phyloP scores from a whole-genome alignment of 768 basidiomycete species.

The Mycena alexandri region DNA sequence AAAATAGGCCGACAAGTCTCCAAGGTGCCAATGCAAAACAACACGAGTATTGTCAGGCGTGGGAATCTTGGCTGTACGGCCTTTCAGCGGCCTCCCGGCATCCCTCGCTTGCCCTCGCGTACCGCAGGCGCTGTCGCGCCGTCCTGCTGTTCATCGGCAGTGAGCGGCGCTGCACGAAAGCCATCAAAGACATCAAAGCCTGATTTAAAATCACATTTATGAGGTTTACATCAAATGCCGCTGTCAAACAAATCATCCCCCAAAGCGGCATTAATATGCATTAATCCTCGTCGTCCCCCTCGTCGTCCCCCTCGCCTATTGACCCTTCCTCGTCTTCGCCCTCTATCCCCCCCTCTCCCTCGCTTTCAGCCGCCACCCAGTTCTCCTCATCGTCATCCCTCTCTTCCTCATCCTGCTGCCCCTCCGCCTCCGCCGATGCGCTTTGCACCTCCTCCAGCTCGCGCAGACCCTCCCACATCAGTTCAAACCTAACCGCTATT shows the following conservation, averaged over 20 bases:
- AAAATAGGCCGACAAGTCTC: not conserved
- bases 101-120: not conserved
- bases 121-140: no score
- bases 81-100: not conserved
- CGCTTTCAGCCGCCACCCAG: not conserved
- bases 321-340: not conserved
- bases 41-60: not conserved
- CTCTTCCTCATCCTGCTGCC: not conserved
- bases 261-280: no score
- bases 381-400: not conserved
- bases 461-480: no score
- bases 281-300: not conserved
- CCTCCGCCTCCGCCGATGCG: not conserved
- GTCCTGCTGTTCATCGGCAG: no score
- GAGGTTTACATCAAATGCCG: not conserved
- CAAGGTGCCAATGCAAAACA: not conserved
- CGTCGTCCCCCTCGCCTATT: not conserved
- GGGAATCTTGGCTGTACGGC: not conserved
- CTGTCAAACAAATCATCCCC: not conserved
- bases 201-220: no score
- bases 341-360: not conserved
- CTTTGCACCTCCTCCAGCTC: not conserved
- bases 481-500: no score
- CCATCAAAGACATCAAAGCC: no score
- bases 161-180: no score